These are phyloP conservation scores for Rhizodiscina lignyota DNA, from an alignment of 495 filamentous ascomycete genomes.

Conservation along the genomic window DNA sequence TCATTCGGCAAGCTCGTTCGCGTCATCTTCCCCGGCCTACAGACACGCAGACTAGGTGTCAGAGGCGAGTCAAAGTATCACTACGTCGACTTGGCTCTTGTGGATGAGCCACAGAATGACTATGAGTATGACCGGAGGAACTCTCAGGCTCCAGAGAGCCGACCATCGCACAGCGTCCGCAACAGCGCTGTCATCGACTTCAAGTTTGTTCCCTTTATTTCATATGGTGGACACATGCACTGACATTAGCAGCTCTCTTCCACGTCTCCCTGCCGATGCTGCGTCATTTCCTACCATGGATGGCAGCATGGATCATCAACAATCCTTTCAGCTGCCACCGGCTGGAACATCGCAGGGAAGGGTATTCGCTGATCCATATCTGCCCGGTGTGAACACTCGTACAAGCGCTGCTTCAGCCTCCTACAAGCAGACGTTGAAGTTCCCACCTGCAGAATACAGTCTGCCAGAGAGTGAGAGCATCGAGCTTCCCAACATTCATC, in stretches of 20 bases:
- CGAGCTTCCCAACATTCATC: constrained; percentile 57
- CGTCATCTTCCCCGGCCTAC: constrained; percentile 86
- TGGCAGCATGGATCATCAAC: too few relatives aligned
- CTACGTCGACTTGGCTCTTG: constrained; percentile 73
- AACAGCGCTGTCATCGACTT: constrained; percentile 20
- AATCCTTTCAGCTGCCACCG: too few relatives aligned
- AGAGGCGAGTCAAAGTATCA: constrained; percentile 98
- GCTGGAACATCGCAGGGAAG: too few relatives aligned
- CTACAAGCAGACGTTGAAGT: constrained; percentile 44
- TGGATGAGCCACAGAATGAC: constrained; percentile 29
- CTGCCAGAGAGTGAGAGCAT: constrained; percentile 21
- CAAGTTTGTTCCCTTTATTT: constrained; percentile 19
- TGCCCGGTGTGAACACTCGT: constrained; percentile 7
- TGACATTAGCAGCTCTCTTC: too few relatives aligned
- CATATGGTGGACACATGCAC: too few relatives aligned
- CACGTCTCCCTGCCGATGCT: constrained; percentile 36
- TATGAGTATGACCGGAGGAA: constrained; percentile 4
- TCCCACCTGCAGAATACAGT: constrained; percentile 35
- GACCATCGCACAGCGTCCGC: too few relatives aligned
- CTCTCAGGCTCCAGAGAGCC: background rate
- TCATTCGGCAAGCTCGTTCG: constrained; percentile 95
- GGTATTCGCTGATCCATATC: constrained; percentile 21
- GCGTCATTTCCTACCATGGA: constrained; percentile 47
- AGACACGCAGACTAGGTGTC: constrained; percentile 80
- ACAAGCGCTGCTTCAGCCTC: constrained; percentile 8